These are phyloP conservation scores for Kluyveromyces starmeri DNA, from an alignment of 805 yeast genomes.

Conservation along the genomic window DNA sequence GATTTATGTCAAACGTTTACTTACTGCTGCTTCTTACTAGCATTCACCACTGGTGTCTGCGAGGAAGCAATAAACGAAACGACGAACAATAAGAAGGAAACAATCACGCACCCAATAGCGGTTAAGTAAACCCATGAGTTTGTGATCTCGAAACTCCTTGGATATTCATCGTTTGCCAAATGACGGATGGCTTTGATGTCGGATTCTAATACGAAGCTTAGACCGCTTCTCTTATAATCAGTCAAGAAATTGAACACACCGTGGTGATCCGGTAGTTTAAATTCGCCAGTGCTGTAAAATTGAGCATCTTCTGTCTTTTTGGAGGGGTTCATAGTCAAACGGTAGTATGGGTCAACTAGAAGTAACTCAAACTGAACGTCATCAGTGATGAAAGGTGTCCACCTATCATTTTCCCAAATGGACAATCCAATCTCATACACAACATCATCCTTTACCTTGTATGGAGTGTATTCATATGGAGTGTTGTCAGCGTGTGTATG, in stretches of 20 bases:
- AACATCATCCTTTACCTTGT: conserved; percentile 70
- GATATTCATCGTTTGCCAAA: conserved; percentile 90
- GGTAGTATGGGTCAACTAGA: conserved; percentile 92
- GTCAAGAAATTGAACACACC: conserved; percentile 87
- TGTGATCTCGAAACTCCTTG: conserved; percentile 85
- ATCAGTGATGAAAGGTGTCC: conserved; percentile 60
- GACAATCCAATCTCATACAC: conserved; percentile 41
- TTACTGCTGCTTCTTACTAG: conserved; percentile 2
- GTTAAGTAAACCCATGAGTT: conserved; percentile 88
- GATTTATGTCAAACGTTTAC: background rate
- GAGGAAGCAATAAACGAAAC: conserved; percentile 39
- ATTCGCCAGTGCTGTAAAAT: conserved; percentile 46
- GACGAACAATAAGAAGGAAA: conserved; percentile 74
- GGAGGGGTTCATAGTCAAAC: conserved; percentile 50
- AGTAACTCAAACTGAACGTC: conserved; percentile 76
- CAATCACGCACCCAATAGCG: conserved; percentile 57
- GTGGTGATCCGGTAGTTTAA: conserved; percentile 87
- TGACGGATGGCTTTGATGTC: conserved; percentile 81
- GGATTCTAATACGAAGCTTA: conserved; percentile 54
- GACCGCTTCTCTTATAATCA: conserved; percentile 73
- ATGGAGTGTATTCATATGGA: conserved; percentile 37
- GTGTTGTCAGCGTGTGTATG: conserved; percentile 44
- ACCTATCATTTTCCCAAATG: conserved; percentile 44
- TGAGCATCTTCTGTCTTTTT: conserved; percentile 33
- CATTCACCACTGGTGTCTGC: conserved; percentile 4